phyloP scores from a whole-genome alignment of 805 yeast genomes.

The Komagataella pseudopastoris region DNA sequence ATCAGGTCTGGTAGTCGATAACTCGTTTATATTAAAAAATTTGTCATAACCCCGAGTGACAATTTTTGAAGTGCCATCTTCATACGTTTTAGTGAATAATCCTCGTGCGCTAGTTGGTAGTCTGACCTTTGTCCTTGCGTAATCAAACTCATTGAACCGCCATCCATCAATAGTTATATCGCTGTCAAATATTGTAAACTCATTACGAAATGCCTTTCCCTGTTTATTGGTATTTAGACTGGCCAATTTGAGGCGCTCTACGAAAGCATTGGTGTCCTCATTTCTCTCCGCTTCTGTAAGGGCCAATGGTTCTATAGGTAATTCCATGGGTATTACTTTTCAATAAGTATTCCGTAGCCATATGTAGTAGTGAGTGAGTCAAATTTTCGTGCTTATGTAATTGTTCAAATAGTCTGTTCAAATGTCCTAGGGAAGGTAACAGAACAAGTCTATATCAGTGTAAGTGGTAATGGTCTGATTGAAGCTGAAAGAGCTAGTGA shows the following conservation, averaged over 20 bases:
- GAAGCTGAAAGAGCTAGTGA: too few species aligned
- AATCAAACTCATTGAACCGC: slow-evolving; percentile 91
- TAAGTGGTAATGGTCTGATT: not conserved
- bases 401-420: not conserved
- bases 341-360: not conserved
- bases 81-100: slow-evolving; percentile 39
- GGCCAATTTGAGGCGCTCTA: not conserved
- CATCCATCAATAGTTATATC: slow-evolving; percentile 27
- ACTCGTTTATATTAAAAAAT: slow-evolving; percentile 76
- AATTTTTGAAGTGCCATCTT: slow-evolving; percentile 23
- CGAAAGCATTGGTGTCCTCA: not conserved
- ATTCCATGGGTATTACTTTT: not conserved
- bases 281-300: not conserved
- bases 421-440: not conserved
- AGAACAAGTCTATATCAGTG: not conserved
- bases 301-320: not conserved
- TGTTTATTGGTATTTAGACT: slow-evolving; percentile 3
- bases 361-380: not conserved
- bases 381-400: not conserved
- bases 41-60: slow-evolving; percentile 87
- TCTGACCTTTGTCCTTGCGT: slow-evolving; percentile 34
- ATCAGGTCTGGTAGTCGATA: slow-evolving; percentile 33
- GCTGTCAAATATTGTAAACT: slow-evolving; percentile 10
- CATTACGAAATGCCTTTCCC: slow-evolving; percentile 13
- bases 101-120: slow-evolving; percentile 81